Conservation (phyloP, 345 rosid species). For the Leavenworthia alabamica region DNA sequence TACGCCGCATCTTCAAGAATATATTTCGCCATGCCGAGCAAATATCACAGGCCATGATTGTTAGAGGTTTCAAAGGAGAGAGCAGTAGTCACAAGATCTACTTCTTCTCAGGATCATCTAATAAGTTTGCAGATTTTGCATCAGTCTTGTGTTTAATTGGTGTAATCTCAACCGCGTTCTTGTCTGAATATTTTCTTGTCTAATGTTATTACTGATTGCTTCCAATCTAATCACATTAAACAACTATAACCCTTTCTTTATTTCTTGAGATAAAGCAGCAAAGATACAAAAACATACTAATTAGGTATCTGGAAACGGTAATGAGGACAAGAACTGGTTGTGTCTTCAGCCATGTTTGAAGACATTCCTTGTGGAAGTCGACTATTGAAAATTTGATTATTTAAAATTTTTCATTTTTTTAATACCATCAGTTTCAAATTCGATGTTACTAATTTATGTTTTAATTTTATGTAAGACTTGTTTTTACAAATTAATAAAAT, state of each 20-base stretch:
- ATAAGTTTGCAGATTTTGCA: slow-evolving; percentile 48
- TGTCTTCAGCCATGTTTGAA: slow-evolving; percentile 1
- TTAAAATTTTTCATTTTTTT: no score
- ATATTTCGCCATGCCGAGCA: slow-evolving; percentile 88
- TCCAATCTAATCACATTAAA: not conserved
- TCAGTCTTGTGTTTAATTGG: slow-evolving; percentile 58
- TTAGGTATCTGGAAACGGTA: slow-evolving; percentile 1
- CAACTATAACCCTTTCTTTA: not conserved
- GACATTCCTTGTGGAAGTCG: not conserved
- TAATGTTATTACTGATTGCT: slow-evolving; percentile 20
- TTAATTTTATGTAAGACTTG: no score
- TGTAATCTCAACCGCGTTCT: slow-evolving; percentile 52
- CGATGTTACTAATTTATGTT: no score
- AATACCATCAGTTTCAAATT: no score
- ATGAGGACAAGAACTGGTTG: slow-evolving; percentile 3
- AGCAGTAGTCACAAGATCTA: slow-evolving; percentile 63
- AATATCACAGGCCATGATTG: slow-evolving; percentile 99
- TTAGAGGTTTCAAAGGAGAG: slow-evolving; percentile 87
- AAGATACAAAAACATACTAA: not conserved
- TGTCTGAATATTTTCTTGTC: slow-evolving; percentile 55
- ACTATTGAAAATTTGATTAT: no score
- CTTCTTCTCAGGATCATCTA: slow-evolving; percentile 47
- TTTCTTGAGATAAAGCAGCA: not conserved
- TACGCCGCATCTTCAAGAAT: slow-evolving; percentile 83
- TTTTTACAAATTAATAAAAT: no score